Conservation (phyloP, 2,329 filamentous ascomycete species). For the Neodidymelliopsis sp. region DNA sequence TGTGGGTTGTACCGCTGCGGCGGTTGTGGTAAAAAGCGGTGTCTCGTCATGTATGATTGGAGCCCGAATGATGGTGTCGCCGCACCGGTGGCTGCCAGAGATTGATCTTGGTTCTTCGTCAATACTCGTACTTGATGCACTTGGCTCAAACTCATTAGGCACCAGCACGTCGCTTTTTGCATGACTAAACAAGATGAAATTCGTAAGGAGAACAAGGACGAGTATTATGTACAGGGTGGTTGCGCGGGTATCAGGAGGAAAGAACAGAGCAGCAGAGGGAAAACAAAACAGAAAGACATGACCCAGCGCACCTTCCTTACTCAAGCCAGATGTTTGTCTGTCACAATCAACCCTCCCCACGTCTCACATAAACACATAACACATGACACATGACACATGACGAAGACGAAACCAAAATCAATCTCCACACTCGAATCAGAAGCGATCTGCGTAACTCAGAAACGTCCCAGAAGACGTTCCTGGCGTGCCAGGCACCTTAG, state of each 20-base stretch:
- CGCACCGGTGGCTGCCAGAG: constrained; percentile 7
- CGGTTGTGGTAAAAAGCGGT: neutral
- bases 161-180: no score
- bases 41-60: constrained; percentile 11
- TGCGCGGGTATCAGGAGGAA: constrained; percentile 16
- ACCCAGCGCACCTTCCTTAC: constrained; percentile 6
- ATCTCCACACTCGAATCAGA: neutral
- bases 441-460: constrained; percentile 11
- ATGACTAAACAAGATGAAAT: neutral
- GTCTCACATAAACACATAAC: constrained; percentile 2
- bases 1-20: neutral
- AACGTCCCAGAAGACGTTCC: constrained; percentile 13
- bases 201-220: no score
- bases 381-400: constrained; percentile 4
- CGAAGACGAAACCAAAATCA: neutral
- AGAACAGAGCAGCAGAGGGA: neutral
- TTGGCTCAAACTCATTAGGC: no score
- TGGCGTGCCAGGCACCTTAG: constrained; percentile 38
- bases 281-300: neutral
- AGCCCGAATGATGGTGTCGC: constrained; percentile 2
- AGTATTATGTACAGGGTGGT: constrained; percentile 6
- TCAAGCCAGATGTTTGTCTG: neutral
- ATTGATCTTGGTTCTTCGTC: neutral
- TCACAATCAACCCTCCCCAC: neutral
- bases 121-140: no score